A percentile compares a stretch with the other conserved stretches of the same genome.
Evolutionary conservation across 306 rosid genomes (phyloP).

Genomic region (Alnus rubra): DNA sequence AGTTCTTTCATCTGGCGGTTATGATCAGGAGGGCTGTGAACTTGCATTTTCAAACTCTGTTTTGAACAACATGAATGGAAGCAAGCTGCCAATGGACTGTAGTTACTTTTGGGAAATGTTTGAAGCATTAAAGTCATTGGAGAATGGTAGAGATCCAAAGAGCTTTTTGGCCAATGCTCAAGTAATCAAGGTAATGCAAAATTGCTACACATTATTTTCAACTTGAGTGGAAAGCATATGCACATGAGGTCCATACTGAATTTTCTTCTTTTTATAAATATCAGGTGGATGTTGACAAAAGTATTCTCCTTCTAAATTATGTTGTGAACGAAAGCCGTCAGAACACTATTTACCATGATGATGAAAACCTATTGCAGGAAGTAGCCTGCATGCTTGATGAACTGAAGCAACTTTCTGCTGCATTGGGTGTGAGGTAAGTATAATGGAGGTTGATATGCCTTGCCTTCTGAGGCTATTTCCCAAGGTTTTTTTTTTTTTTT

Average conservation of each 20-base stretch:
- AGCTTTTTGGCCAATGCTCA: slow-evolving; percentile 7
- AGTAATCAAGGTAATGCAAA: slow-evolving; percentile 24
- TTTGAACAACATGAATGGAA: neutral
- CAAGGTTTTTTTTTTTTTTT: no score
- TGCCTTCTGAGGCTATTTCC: no score
- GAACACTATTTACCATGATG: neutral
- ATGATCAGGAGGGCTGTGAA: neutral
- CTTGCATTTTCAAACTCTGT: slow-evolving; percentile 6
- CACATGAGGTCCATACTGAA: neutral
- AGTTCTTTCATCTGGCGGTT: slow-evolving; percentile 10
- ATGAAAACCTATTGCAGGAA: slow-evolving; percentile 3
- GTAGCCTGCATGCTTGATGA: slow-evolving; percentile 23
- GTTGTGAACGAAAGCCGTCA: neutral
- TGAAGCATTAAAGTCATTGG: neutral
- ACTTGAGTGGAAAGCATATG: neutral
- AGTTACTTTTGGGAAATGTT: slow-evolving; percentile 30
- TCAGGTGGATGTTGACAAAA: slow-evolving; percentile 19
- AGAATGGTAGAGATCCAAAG: neutral
- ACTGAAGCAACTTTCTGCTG: slow-evolving; percentile 28
- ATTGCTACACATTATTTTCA: neutral
- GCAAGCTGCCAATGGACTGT: neutral
- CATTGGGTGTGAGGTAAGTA: slow-evolving; percentile 35
- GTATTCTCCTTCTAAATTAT: neutral
- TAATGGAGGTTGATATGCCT: no score
- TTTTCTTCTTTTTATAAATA: neutral